Percentiles rank a stretch among this genome's conserved stretches.
phyloP scores from a whole-genome alignment of 2,329 filamentous ascomycete genomes.

The Colletotrichum gigasporum region DNA sequence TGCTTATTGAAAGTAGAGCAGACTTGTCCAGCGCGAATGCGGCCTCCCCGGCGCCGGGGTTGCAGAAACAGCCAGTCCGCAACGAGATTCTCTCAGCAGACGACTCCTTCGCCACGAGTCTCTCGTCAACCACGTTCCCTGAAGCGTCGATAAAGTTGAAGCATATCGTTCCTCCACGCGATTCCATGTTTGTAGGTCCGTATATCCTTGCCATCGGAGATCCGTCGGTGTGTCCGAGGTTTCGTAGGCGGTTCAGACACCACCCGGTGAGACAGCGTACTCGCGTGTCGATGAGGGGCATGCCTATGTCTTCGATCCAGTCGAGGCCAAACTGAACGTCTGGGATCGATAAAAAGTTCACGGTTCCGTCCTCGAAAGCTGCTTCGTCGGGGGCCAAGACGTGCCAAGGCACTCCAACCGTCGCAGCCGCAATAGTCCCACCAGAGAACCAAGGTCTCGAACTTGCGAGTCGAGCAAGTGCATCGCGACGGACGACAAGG shows the following conservation, averaged over 20 bases:
- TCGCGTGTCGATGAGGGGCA: slow-evolving; percentile 40
- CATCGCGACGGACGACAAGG: slow-evolving; percentile 44
- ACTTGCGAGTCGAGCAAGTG: slow-evolving; percentile 40
- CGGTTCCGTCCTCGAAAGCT: slow-evolving; percentile 51
- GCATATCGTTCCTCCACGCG: slow-evolving; percentile 47
- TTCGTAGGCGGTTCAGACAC: slow-evolving; percentile 42
- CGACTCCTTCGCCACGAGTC: slow-evolving; percentile 45
- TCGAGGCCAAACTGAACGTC: slow-evolving; percentile 48
- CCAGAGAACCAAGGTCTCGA: slow-evolving; percentile 50
- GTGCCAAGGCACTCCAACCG: slow-evolving; percentile 44
- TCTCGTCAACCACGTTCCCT: slow-evolving; percentile 46
- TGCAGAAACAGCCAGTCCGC: slow-evolving; percentile 53
- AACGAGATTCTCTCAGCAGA: slow-evolving; percentile 46
- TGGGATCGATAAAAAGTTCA: slow-evolving; percentile 50
- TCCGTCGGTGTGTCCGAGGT: slow-evolving; percentile 44
- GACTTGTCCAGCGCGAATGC: slow-evolving; percentile 41
- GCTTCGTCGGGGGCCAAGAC: slow-evolving; percentile 38
- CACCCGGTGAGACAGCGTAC: slow-evolving; percentile 48
- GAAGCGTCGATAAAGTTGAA: slow-evolving; percentile 48
- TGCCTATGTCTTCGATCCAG: slow-evolving; percentile 43
- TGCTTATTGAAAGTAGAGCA: slow-evolving; percentile 28
- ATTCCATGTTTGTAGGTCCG: slow-evolving; percentile 41
- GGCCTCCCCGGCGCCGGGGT: slow-evolving; percentile 49
- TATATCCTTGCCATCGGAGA: slow-evolving; percentile 45
- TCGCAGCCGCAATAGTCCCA: slow-evolving; percentile 47